Evolutionary conservation across 257 asterid genomes (phyloP).

Genomic region (Oldenlandia corymbosa): DNA sequence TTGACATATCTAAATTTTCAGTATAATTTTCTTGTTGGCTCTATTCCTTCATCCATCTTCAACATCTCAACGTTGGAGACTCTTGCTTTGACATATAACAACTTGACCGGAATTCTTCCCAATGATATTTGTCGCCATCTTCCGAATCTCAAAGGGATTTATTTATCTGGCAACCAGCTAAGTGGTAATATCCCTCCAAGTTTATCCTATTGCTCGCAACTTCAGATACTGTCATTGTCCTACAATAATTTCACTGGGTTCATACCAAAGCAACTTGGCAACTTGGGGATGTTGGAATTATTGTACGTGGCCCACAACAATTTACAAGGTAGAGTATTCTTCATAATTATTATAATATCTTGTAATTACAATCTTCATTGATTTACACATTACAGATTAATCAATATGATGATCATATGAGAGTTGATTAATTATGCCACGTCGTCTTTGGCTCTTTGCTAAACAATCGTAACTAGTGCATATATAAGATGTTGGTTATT

Average conservation of each 20-base stretch:
- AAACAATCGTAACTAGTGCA: no score
- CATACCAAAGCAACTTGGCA: slow-evolving; percentile 1
- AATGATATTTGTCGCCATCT: neutral
- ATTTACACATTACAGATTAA: no score
- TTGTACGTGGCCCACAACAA: neutral
- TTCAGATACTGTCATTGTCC: neutral
- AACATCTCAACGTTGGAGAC: slow-evolving; percentile 8
- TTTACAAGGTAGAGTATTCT: slow-evolving; percentile 4
- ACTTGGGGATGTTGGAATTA: neutral
- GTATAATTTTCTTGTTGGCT: slow-evolving; percentile 2
- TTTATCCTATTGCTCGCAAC: slow-evolving; percentile 4
- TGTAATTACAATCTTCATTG: no score
- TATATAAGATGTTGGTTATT: no score
- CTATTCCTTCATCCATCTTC: slow-evolving; percentile 10
- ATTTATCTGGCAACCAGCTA: neutral
- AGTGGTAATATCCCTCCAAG: slow-evolving; percentile 9
- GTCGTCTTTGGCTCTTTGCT: no score
- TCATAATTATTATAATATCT: no score
- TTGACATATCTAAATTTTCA: neutral
- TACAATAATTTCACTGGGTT: slow-evolving; percentile 1
- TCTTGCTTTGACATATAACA: neutral
- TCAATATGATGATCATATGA: no score
- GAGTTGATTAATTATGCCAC: no score
- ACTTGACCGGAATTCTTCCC: slow-evolving; percentile 4
- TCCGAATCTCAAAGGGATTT: neutral